phyloP scores from a whole-genome alignment of 1,284 basidiomycete genomes.

The Lignosus rhinocerotis region DNA sequence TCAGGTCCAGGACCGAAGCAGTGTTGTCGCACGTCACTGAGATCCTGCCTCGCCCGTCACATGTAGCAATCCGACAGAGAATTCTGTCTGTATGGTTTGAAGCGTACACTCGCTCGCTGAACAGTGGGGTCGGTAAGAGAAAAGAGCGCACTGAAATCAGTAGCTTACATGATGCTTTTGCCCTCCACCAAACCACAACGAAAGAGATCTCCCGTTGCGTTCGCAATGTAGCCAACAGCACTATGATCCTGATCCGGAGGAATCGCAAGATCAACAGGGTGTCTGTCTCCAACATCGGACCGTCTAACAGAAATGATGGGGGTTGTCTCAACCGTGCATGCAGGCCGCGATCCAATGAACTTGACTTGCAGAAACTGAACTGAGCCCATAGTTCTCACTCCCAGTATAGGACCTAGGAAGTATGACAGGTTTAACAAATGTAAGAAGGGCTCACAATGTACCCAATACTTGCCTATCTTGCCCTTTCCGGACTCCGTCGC shows the following conservation, averaged over 20 bases:
- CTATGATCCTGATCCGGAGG: slow-evolving; percentile 1
- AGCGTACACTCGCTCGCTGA: slow-evolving; percentile 20
- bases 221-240: slow-evolving; percentile 39
- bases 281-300: slow-evolving; percentile 41
- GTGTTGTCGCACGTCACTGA: slow-evolving; percentile 34
- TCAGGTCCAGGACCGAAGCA: slow-evolving; percentile 45
- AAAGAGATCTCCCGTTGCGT: slow-evolving; percentile 47
- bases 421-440: not conserved
- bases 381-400: slow-evolving; percentile 23
- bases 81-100: not conserved
- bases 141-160: not conserved
- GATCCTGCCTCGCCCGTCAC: slow-evolving; percentile 19
- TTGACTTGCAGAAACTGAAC: slow-evolving; percentile 19
- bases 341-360: not conserved
- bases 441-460: not conserved
- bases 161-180: slow-evolving; percentile 17
- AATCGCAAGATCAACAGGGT: slow-evolving; percentile 42
- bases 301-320: slow-evolving; percentile 37
- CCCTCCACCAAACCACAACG: slow-evolving; percentile 28
- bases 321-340: slow-evolving; percentile 3
- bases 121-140: not conserved
- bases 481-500: slow-evolving; percentile 4
- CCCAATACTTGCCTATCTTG: slow-evolving; percentile 4
- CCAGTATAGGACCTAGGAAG: slow-evolving; percentile 17
- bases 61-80: slow-evolving; percentile 9